Base-by-base conservation (phyloP, 148 eudicot species). In the Camellia granthamiana region DNA sequence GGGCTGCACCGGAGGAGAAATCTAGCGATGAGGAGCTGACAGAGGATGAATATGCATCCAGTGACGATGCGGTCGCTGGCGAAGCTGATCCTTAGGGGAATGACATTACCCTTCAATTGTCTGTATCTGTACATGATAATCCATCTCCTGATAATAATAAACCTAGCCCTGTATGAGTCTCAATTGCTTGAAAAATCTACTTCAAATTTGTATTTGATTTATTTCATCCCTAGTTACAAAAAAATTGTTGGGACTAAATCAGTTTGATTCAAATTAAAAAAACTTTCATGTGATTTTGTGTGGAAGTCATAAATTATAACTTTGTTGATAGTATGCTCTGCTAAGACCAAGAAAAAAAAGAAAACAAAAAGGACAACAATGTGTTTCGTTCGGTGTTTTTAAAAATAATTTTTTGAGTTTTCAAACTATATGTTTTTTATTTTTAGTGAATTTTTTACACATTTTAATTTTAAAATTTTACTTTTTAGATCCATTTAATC, bases 51-150 rank as follows among this genome's bases (percentile, higher is more conserved):
- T 80, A 80, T 78, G 85, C 86, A 61, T 89, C 90, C 3, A 91
- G 88, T 66, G 92, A 90, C n/a, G 94, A 91, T 19, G 90, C 79
- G 54, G 78, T 87, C 81, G 93, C 82, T 18, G 95, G 90, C 12
- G 65, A 86, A 76, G 87, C 86, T 0, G 93, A 90, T 81, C 93
- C 90, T 46, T 92, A 86, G 69, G 80, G 74, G 18, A n/a, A 30
- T 30, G 38, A 30, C 14, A 12, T 10, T 7, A 30, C 4, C 9
- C 51, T 12, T 16, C 71, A 60, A 3, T 41, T 79, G 79, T 84
- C 61, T 76, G 78, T 86, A 69, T 72, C 79, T 88, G 90, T 89
- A 89, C 90, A 88, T 87, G 82, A 85, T 82, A 46, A 58, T 55
- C 71, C 51, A 51, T 1, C 16, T 4, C 30, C 15, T 47, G 64